These are phyloP conservation scores for Neurospora discreta DNA, from an alignment of 495 filamentous ascomycete species.

Conservation along the genomic window DNA sequence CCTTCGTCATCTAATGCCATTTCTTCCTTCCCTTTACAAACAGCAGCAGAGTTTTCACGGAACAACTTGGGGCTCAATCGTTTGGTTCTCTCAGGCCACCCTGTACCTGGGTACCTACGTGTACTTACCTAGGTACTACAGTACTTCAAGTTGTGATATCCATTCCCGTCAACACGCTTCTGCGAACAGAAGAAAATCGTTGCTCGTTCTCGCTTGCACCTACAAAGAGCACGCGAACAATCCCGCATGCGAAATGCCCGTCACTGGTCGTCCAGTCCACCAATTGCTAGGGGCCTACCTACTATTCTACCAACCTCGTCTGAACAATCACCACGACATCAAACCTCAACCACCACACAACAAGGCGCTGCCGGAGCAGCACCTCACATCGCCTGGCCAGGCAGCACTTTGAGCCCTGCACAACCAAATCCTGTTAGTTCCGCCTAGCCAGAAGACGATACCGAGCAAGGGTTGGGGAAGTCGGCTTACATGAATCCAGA, in stretches of 20 bases:
- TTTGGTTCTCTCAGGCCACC: not conserved
- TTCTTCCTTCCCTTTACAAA: not conserved
- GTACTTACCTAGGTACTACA: too few relatives aligned
- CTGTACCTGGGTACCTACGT: too few relatives aligned
- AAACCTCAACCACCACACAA: not conserved
- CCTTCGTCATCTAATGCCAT: not conserved
- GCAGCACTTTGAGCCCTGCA: not conserved
- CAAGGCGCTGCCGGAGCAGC: not conserved
- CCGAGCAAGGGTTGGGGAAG: not conserved
- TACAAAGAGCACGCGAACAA: not conserved
- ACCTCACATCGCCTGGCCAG: not conserved
- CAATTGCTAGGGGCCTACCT: not conserved
- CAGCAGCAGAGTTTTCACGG: not conserved
- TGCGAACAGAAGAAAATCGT: not conserved
- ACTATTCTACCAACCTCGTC: not conserved
- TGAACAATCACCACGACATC: not conserved
- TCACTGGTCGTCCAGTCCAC: not conserved
- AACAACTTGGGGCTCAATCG: not conserved
- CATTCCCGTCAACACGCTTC: not conserved
- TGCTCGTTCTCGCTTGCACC: not conserved
- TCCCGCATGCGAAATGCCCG: not conserved
- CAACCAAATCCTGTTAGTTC: not conserved
- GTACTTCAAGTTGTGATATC: too few relatives aligned
- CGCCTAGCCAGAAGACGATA: not conserved
- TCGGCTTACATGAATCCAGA: constrained; percentile 35